Base-by-base conservation (phyloP, 2,329 filamentous ascomycete species). In the Graphiopsis chlorocephala region DNA sequence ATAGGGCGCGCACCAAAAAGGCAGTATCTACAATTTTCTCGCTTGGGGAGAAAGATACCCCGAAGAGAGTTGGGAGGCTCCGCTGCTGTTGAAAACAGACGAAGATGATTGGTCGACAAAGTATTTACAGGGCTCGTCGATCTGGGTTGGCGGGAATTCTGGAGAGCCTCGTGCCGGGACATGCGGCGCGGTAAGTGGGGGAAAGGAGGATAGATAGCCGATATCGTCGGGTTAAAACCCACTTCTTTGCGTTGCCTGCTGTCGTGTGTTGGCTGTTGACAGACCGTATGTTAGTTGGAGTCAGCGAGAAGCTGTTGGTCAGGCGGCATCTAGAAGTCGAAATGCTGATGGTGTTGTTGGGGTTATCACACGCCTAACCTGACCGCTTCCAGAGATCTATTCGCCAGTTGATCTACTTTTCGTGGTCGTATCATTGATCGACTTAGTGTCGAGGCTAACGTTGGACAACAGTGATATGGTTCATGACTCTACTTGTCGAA, bases 1-100 rank as follows among this genome's bases (percentile, higher is more conserved):
- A 35, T 29, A 58, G 31, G 35, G 55, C 33, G 55, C 31, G 35
- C 55, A 20, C 38, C 38, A 31, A 45, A 20, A 42, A 45, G 38
- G 25, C 31, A 42, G 60, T 62, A 62, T 62, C 48, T 55, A 35
- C 23, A n/a, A 62, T 61, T 62, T 62, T 62, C 47, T 48, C 59
- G 50, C 50, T 29, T 29, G 50, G 50, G 59, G 60, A 26, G 25
- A 55, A 55, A 42, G 48, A 55, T 62, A 62, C n/a, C 60, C 60
- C 60, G 60, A 62, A 12, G 33, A 31, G n/a, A 29, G 28, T 26
- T 31, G 42, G 28, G 25, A 61, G 25, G 26, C 25, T 45, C 38
- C 56, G 15, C 56, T 38, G 38, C 25, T 20, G 35, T 31, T 38
- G 25, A 14, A 23, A 11, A 48, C 29, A 1, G 17, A 48, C 20